Percentiles rank a stretch among this genome's conserved stretches.
These are phyloP conservation scores for Cinchona pubescens DNA, from an alignment of 257 asterid species.

Conservation along the genomic window DNA sequence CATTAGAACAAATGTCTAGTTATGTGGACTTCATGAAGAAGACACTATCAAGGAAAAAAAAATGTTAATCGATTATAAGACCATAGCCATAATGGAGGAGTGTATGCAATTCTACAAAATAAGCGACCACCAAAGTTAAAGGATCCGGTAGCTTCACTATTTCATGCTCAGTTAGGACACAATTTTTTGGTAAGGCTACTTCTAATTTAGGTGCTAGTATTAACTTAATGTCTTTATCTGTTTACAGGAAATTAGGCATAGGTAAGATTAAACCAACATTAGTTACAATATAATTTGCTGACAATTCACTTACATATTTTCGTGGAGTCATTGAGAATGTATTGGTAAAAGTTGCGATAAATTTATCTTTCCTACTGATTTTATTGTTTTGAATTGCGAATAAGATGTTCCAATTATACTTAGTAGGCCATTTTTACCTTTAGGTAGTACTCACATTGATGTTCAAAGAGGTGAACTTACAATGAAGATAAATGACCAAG, in stretches of 20 bases:
- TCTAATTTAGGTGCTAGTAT: not conserved
- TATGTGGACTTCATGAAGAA: too few relatives aligned
- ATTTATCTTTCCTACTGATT: too few relatives aligned
- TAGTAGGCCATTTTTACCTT: not conserved
- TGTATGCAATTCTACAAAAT: not conserved
- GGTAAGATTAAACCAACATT: not conserved
- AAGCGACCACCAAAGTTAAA: not conserved
- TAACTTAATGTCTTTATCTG: not conserved
- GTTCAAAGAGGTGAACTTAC: not conserved
- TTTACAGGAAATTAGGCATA: not conserved
- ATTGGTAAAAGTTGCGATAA: not conserved
- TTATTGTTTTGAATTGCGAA: too few relatives aligned
- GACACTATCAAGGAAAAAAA: too few relatives aligned
- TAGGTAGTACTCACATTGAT: not conserved
- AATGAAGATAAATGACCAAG: too few relatives aligned
- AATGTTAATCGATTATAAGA: not conserved
- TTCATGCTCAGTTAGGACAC: not conserved
- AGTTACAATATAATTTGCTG: not conserved
- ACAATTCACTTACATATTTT: not conserved
- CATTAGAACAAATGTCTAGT: too few relatives aligned
- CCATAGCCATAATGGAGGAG: not conserved
- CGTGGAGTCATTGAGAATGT: not conserved
- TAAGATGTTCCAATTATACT: not conserved
- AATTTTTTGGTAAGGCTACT: not conserved
- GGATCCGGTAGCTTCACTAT: not conserved